Evolutionary conservation across 148 eudicot genomes (phyloP), one percentile per base, ranked within the genome.

Genomic region (Chenopodium album): DNA sequence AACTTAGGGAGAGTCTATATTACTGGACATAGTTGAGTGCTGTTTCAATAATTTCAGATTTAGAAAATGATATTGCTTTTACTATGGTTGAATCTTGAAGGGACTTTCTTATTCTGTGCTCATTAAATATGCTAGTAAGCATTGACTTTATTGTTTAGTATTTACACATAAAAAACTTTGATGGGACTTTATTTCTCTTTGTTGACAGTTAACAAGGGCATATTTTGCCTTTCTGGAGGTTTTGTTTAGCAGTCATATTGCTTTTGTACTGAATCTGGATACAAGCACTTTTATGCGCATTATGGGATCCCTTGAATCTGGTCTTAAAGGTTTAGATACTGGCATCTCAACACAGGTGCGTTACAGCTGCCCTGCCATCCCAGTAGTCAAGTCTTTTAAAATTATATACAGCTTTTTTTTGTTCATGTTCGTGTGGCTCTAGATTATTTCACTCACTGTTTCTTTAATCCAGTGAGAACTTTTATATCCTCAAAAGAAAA

Each of bases 221-320:
- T 96, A 94, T 86, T 96, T 90, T 82, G 86, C 91, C 85, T 92
- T 96, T 82, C 85, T 94, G 91, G 99, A 96, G 85, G 94, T 92
- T 85, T 82, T 96, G 70, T 90, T 96, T 87, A 94, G 84, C 84
- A 89, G 91, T 87, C 98, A 94, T 82, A 91, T 92, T 70, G 67
- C 80, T 75, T 90, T 91, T 79, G 87, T 92, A 83, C 77, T 92
- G 85, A 92, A 92, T 81, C 88, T 91, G 87, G 98, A 94, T 80
- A 85, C 94, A 68, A 91, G 82, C 85, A 94, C 94, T 70, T 96
- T 96, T 77, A 88, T 90, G 84, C 96, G 87, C 84, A 89, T 96
- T 73, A 90, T 89, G 83, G 97, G 97, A 75, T 96, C 99, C 52
- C 95, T 96, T 80, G 99, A 96, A 85, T 91, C 99, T 60, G 99